These are phyloP conservation scores for Wickerhamiella parazyma DNA, from an alignment of 805 yeast species.

Conservation along the genomic window DNA sequence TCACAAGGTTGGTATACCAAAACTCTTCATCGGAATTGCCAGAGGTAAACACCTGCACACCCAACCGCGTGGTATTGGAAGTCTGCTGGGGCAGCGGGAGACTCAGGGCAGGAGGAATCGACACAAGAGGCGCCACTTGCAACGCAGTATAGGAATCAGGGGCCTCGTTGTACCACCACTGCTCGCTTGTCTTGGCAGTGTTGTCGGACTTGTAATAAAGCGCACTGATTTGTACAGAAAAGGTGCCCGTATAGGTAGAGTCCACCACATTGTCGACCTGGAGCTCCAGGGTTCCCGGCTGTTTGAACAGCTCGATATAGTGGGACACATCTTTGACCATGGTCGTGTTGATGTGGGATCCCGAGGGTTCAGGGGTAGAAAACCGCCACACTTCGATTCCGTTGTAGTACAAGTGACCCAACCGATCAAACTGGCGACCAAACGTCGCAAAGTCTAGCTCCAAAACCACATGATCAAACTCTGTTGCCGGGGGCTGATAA, in stretches of 20 bases:
- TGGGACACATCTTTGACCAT: constrained; percentile 51
- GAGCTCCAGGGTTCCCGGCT: constrained; percentile 31
- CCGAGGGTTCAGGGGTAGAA: constrained; percentile 59
- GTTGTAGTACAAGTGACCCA: constrained; percentile 33
- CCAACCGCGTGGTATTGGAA: constrained; percentile 44
- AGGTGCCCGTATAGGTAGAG: constrained; percentile 43
- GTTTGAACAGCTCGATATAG: constrained; percentile 38
- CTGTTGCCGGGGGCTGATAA: constrained; percentile 25
- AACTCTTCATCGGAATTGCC: constrained; percentile 75
- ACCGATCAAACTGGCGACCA: constrained; percentile 29
- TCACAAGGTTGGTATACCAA: constrained; percentile 43
- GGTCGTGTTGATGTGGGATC: constrained; percentile 36
- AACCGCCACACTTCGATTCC: constrained; percentile 61
- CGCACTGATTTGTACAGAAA: constrained; percentile 39
- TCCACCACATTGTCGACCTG: constrained; percentile 52
- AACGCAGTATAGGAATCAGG: background rate
- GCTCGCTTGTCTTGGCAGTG: background rate
- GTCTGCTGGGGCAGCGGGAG: constrained; percentile 25
- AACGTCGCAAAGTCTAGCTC: constrained; percentile 22
- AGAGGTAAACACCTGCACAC: constrained; percentile 46
- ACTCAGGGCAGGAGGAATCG: background rate
- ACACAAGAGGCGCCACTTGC: background rate
- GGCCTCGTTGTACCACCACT: constrained; percentile 13
- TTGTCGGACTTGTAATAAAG: constrained; percentile 33
- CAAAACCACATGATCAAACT: constrained; percentile 26